Base-by-base conservation (phyloP, 176 grass and related monocot genomes). In the Bolboschoenus planiculmis region DNA sequence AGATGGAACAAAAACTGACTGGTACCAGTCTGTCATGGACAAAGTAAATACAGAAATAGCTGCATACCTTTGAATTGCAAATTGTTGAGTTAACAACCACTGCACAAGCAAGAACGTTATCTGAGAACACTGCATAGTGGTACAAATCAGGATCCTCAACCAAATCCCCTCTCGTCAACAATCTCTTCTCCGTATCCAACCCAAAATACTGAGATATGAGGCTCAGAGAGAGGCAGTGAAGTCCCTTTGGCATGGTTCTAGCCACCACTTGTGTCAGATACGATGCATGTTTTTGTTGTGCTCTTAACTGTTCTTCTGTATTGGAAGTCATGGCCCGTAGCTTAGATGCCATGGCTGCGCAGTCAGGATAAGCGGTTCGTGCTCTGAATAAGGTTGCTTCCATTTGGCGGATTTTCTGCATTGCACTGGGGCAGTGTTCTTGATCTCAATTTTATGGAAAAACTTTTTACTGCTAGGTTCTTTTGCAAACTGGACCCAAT, bases 51-150 rank as follows among this genome's bases (percentile, higher is more conserved):
- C 43, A 76, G 26, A 76, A 37, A 46, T 27, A 31, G 18, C 31
- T 13, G 21, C 27, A 66, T 71, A 98, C 95, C 87, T 93, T 91
- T 26, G 92, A 88, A 43, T 84, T 67, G 42, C 62, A 48, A 87
- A 93, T 27, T 39, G 95, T 93, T 46, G 92, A 95, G 89, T 93
- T 93, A 53, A 95, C 89, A 95, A 84, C 92, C 61, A 95, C 95
- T 27, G 90, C 78, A 85, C 85, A 91, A 58, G 95, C 95, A 78
- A 98, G 84, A 29, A 95, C 85, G 77, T 88, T 98, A 85, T 98
- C 92, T 23, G 95, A 93, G 80, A 95, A 95, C 74, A 91, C 87
- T 68, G 90, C 95, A 90, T 90, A 95, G 85, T 98, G 92, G 78
- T 95, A 90, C 40, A 90, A 83, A 83, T 81, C 59, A 24, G 66